These are phyloP conservation scores for Senecio squalidus DNA, from an alignment of 140 eudicot species.

Conservation along the genomic window DNA sequence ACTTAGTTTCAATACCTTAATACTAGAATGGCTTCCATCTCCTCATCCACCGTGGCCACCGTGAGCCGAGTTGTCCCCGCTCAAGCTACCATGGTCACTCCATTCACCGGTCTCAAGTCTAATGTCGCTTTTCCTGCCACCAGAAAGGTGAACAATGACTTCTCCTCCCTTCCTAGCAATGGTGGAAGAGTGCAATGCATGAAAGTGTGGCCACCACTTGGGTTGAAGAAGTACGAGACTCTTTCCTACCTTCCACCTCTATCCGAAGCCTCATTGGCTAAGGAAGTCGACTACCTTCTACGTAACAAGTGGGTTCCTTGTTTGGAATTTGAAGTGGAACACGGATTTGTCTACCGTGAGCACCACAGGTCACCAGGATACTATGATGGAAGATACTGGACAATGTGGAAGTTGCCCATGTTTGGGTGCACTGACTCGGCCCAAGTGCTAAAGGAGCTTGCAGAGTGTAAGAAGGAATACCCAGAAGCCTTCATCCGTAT, in stretches of 20 bases:
- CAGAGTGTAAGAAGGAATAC: slow-evolving; percentile 44
- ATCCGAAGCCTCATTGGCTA: slow-evolving; percentile 12
- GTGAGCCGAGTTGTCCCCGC: slow-evolving; percentile 28
- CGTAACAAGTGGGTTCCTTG: slow-evolving; percentile 64
- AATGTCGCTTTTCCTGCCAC: slow-evolving; percentile 37
- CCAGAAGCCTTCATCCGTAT: slow-evolving; percentile 49
- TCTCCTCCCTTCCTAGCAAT: slow-evolving; percentile 48
- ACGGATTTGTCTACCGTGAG: slow-evolving; percentile 67
- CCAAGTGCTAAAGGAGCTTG: slow-evolving; percentile 46
- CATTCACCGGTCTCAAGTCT: slow-evolving; percentile 62
- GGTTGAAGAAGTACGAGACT: slow-evolving; percentile 54
- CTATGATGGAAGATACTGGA: slow-evolving; percentile 63
- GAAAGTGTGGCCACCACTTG: slow-evolving; percentile 65
- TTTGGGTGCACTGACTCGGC: slow-evolving; percentile 50
- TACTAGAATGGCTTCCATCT: slow-evolving; percentile 27
- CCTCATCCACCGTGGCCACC: slow-evolving; percentile 36
- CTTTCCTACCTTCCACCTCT: slow-evolving; percentile 64
- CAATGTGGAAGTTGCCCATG: slow-evolving; percentile 42
- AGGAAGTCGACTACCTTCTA: slow-evolving; percentile 69
- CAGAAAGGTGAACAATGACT: slow-evolving; percentile 24
- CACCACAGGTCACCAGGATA: slow-evolving; percentile 69
- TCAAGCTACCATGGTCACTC: slow-evolving; percentile 50
- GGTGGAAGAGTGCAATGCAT: slow-evolving; percentile 59
- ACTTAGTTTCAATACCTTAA: neutral
- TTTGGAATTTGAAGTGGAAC: slow-evolving; percentile 59